These are phyloP conservation scores for Salvia splendens DNA, from an alignment of 257 asterid species.

Conservation along the genomic window DNA sequence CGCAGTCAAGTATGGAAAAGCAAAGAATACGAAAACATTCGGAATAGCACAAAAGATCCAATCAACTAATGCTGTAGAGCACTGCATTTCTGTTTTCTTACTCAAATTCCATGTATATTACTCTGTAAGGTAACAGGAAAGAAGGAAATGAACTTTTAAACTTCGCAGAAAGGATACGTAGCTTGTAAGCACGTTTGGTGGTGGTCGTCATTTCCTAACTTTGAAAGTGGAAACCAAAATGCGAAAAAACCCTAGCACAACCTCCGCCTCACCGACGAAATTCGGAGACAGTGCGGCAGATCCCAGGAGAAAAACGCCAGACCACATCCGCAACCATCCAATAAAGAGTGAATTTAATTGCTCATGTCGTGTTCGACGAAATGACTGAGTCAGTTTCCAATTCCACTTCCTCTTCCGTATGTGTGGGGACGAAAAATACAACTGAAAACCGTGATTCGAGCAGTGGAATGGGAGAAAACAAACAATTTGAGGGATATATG, in stretches of 20 bases:
- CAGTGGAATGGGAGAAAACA: not conserved
- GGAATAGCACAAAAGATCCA: conserved; percentile 37
- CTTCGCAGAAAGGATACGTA: conserved; percentile 77
- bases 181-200: conserved; percentile 97
- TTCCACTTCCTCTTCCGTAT: conserved; percentile 15
- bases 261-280: not conserved
- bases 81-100: not conserved
- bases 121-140: not conserved
- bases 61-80: conserved; percentile 19
- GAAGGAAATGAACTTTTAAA: conserved; percentile 10
- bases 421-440: conserved; percentile 12
- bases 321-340: conserved; percentile 41
- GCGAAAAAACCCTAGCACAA: conserved; percentile 46
- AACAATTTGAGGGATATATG: conserved; percentile 5
- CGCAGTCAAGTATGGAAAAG: not conserved
- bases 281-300: conserved; percentile 39
- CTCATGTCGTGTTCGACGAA: conserved; percentile 38
- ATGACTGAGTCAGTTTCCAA: conserved; percentile 27
- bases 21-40: conserved; percentile 20
- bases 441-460: conserved; percentile 3
- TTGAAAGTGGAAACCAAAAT: conserved; percentile 30
- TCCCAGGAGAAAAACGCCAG: conserved; percentile 37
- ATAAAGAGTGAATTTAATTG: conserved; percentile 23
- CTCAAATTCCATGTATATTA: not conserved
- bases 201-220: conserved; percentile 62